Evolutionary conservation across 257 asterid genomes (phyloP).

Genomic region (Przewalskia tangutica): DNA sequence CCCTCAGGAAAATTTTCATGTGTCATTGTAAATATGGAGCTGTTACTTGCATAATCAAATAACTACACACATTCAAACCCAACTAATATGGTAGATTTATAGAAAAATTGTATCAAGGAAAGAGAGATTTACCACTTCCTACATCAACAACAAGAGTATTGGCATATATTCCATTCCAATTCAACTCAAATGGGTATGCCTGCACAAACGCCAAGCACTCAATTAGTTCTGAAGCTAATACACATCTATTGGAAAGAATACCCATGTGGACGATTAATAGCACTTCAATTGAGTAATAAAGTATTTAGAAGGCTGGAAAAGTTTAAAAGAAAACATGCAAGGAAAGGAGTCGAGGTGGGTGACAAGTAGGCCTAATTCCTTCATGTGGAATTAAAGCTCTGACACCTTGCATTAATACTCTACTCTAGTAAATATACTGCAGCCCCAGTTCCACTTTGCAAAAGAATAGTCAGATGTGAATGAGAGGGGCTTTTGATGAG

Average conservation of each 20-base stretch:
- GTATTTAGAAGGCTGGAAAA: background rate
- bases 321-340: background rate
- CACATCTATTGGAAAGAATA: background rate
- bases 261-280: background rate
- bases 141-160: constrained; percentile 81
- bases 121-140: constrained; percentile 69
- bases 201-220: constrained; percentile 18
- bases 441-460: background rate
- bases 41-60: background rate
- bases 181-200: constrained; percentile 66
- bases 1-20: background rate
- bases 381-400: background rate
- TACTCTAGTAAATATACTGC: background rate
- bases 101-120: background rate
- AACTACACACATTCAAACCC: background rate
- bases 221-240: background rate
- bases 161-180: constrained; percentile 50
- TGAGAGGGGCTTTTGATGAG: background rate
- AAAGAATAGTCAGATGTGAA: background rate
- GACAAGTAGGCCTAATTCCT: background rate
- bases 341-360: background rate
- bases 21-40: background rate
- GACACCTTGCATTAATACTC: background rate
- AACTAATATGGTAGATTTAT: background rate
- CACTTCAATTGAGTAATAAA: background rate